These are phyloP conservation scores for Bertia moriformis DNA, from an alignment of 2,329 filamentous ascomycete genomes.

Conservation along the genomic window DNA sequence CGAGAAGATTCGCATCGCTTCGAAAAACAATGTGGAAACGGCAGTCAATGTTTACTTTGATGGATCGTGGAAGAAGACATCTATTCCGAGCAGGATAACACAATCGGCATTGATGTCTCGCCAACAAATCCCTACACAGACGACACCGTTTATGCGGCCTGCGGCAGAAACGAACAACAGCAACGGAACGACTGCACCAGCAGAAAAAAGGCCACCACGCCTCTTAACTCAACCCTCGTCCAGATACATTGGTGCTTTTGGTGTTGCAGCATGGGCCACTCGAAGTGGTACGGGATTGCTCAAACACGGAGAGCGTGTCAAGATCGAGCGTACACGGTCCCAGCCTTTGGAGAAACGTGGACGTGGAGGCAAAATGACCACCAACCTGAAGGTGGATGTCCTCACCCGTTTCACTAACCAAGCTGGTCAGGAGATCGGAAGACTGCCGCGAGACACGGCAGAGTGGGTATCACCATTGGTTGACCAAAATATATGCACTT, in stretches of 20 bases:
- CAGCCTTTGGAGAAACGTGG: constrained; percentile 29
- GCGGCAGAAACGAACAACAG: neutral
- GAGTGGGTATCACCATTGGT: constrained; percentile 85
- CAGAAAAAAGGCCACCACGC: constrained; percentile 8
- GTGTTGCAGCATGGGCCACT: constrained; percentile 82
- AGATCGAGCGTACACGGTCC: constrained; percentile 73
- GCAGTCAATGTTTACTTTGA: constrained; percentile 53
- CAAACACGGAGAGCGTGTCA: constrained; percentile 68
- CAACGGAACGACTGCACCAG: neutral
- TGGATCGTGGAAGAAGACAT: constrained; percentile 37
- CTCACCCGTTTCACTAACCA: constrained; percentile 81
- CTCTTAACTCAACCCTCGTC: constrained; percentile 24
- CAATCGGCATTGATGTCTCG: constrained; percentile 4
- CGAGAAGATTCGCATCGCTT: constrained; percentile 27
- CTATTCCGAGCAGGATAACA: constrained; percentile 3
- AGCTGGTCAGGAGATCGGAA: constrained; percentile 68
- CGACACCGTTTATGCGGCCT: neutral
- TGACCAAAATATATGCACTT: constrained; percentile 76
- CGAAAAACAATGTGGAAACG: constrained; percentile 36
- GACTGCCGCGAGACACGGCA: constrained; percentile 73
- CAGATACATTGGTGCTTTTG: constrained; percentile 82
- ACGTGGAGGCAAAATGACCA: constrained; percentile 25
- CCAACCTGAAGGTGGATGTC: constrained; percentile 61
- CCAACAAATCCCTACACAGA: neutral
- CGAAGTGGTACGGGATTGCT: constrained; percentile 64